A percentile compares a stretch with the other conserved stretches of the same genome.
These are phyloP conservation scores for Cadophora sp. DNA, from an alignment of 2,329 filamentous ascomycete species.

Conservation along the genomic window DNA sequence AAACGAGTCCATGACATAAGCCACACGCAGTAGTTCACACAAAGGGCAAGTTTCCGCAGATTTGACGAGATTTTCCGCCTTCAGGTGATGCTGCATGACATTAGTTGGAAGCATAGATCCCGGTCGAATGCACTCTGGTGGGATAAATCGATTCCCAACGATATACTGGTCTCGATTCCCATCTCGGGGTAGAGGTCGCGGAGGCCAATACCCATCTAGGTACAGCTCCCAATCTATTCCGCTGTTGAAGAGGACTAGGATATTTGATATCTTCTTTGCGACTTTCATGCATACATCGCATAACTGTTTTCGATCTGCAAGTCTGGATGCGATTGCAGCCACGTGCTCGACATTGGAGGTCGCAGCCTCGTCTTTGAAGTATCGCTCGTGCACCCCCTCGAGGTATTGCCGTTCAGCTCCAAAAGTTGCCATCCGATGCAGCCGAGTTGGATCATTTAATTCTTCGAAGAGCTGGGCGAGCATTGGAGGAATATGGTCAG, in stretches of 20 bases:
- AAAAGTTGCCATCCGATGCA: neutral
- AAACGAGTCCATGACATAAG: slow-evolving; percentile 3
- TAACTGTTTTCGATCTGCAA: neutral
- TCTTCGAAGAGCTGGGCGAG: neutral
- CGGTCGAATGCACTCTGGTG: neutral
- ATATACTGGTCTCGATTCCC: neutral
- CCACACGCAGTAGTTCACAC: slow-evolving; percentile 8
- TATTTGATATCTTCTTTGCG: neutral
- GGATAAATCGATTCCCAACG: slow-evolving; percentile 3
- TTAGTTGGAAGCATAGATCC: slow-evolving; percentile 3
- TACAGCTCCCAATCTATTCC: neutral
- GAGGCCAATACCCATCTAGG: slow-evolving; percentile 9
- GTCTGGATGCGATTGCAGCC: neutral
- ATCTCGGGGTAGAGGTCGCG: neutral
- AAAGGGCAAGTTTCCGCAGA: slow-evolving; percentile 4
- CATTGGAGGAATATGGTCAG: neutral
- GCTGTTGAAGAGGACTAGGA: neutral
- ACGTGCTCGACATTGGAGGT: neutral
- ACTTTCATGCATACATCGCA: neutral
- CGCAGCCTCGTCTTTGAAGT: neutral
- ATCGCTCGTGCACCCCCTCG: neutral
- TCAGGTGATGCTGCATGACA: slow-evolving; percentile 3
- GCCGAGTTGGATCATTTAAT: neutral
- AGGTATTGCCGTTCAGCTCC: neutral
- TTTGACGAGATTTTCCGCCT: neutral